Percentiles rank a stretch among this genome's conserved stretches.
These are phyloP conservation scores for Euryodendron excelsum DNA, from an alignment of 148 eudicot species.

Conservation along the genomic window DNA sequence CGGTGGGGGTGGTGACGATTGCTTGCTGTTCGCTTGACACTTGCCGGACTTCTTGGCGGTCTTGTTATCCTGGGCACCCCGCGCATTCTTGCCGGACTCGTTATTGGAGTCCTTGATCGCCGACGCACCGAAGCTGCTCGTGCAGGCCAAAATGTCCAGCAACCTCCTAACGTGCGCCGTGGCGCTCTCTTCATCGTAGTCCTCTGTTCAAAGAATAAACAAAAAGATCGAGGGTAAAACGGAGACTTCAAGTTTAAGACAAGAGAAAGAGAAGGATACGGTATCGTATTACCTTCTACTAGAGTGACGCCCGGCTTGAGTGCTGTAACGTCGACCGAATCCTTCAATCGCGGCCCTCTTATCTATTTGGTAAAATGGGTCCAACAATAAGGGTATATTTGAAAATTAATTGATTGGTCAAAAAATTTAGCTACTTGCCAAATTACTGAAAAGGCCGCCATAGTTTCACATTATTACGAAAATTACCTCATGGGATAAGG, in stretches of 20 bases:
- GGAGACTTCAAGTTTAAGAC: slow-evolving; percentile 1
- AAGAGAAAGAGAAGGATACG: too few relatives aligned
- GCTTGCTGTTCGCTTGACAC: slow-evolving; percentile 21
- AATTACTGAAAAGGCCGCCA: background rate
- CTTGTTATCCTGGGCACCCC: slow-evolving; percentile 41
- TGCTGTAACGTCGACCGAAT: slow-evolving; percentile 86
- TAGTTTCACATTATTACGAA: background rate
- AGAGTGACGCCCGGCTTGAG: slow-evolving; percentile 78
- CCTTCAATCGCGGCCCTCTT: slow-evolving; percentile 82
- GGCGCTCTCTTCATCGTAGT: slow-evolving; percentile 71
- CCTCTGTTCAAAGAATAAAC: slow-evolving; percentile 49
- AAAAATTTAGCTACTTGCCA: too few relatives aligned
- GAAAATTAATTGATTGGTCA: background rate
- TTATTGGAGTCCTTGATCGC: slow-evolving; percentile 30
- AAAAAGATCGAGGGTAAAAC: slow-evolving; percentile 14
- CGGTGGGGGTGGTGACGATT: slow-evolving; percentile 27
- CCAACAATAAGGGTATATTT: slow-evolving; percentile 11
- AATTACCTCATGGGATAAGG: slow-evolving; percentile 87
- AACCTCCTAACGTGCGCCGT: slow-evolving; percentile 82
- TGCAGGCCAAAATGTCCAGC: slow-evolving; percentile 91
- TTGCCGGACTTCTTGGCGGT: slow-evolving; percentile 46
- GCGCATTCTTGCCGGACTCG: slow-evolving; percentile 42
- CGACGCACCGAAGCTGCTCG: slow-evolving; percentile 81
- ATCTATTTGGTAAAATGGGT: slow-evolving; percentile 38
- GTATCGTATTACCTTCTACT: slow-evolving; percentile 58